phyloP scores from a whole-genome alignment of 192 early-diverging fungal genomes.

The Backusella morwellensis region DNA sequence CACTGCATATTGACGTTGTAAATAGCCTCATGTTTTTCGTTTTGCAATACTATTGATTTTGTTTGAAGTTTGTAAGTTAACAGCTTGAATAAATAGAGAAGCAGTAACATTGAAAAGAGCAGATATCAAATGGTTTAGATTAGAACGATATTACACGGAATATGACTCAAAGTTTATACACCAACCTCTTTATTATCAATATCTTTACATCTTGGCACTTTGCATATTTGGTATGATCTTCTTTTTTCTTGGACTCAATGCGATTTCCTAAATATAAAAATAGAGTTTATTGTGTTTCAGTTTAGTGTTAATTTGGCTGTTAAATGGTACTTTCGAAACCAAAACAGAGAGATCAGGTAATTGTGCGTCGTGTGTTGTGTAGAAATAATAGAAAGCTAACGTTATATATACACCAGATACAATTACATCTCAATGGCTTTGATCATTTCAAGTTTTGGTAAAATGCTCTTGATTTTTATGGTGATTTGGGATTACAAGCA shows the following conservation, averaged over 20 bases:
- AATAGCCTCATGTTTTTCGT: slow-evolving; percentile 65
- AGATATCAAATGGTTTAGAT: slow-evolving; percentile 90
- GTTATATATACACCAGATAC: slow-evolving; percentile 35
- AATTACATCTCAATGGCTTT: slow-evolving; percentile 68
- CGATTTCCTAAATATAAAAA: not conserved
- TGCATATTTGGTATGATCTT: slow-evolving; percentile 58
- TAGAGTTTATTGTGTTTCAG: slow-evolving; percentile 62
- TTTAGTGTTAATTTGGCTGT: slow-evolving; percentile 50
- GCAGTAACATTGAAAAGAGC: not conserved
- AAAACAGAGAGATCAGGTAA: slow-evolving; percentile 27
- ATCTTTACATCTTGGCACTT: slow-evolving; percentile 70
- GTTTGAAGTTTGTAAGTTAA: slow-evolving; percentile 78
- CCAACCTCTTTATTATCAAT: slow-evolving; percentile 66
- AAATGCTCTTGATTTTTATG: slow-evolving; percentile 83
- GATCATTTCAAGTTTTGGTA: slow-evolving; percentile 84
- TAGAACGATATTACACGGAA: slow-evolving; percentile 65
- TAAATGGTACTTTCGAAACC: slow-evolving; percentile 29
- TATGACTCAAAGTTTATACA: slow-evolving; percentile 60
- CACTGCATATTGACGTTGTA: not conserved
- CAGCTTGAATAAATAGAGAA: not conserved
- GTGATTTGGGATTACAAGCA: slow-evolving; percentile 91
- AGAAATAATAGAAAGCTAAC: not conserved
- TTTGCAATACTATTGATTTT: slow-evolving; percentile 78
- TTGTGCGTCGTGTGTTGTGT: not conserved
- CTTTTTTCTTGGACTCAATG: not conserved